Evolutionary conservation across 495 filamentous ascomycete species (phyloP).

Genomic region (Podospora pseudopauciseta): DNA sequence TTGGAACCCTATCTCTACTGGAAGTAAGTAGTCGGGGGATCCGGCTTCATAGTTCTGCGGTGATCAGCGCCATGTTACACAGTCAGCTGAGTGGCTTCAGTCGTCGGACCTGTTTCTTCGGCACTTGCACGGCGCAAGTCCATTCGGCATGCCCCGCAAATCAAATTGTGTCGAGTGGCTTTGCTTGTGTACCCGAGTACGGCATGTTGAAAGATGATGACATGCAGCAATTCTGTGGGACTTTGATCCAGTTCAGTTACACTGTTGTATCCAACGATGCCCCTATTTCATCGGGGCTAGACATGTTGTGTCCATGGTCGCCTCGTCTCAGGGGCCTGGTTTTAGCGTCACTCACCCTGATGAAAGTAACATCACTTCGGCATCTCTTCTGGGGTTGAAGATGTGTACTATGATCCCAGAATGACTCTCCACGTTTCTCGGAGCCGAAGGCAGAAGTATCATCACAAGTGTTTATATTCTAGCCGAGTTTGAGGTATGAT

Average conservation of each 20-base stretch:
- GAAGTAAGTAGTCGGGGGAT: too few species aligned
- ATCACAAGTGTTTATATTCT: not conserved
- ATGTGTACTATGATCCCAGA: too few species aligned
- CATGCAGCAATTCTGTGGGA: not conserved
- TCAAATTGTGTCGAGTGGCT: not conserved
- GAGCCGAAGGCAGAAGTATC: not conserved
- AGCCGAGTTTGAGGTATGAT: not conserved
- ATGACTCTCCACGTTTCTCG: not conserved
- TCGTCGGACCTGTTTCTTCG: not conserved
- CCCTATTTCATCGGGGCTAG: not conserved
- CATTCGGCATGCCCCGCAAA: not conserved
- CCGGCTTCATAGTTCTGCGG: too few species aligned
- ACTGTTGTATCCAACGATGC: not conserved
- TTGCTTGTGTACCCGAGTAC: not conserved
- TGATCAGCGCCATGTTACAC: not conserved
- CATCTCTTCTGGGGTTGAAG: too few species aligned
- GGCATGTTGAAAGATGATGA: not conserved
- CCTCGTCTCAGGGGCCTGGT: not conserved
- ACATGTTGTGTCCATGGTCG: not conserved
- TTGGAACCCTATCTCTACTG: too few species aligned
- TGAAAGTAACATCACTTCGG: too few species aligned
- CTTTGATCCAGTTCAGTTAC: not conserved
- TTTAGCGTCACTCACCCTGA: not conserved
- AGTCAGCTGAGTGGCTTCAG: not conserved
- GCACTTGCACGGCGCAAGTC: not conserved